Evolutionary conservation across 352 stramenopile genomes (phyloP).

Genomic region (Pelagophyceae sp.): DNA sequence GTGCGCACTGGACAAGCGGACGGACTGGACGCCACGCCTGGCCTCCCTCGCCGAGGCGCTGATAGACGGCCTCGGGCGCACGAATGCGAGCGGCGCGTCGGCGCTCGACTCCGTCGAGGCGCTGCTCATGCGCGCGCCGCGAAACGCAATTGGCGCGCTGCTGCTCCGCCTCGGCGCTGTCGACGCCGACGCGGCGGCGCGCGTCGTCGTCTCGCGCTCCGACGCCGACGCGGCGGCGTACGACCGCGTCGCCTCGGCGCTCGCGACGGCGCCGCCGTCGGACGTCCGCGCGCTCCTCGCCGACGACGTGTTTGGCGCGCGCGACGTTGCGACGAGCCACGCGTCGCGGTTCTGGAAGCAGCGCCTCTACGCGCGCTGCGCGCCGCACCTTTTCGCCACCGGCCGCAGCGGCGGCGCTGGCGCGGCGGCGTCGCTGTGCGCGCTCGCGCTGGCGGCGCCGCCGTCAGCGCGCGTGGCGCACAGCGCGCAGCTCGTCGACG

Average conservation of each 20-base stretch:
- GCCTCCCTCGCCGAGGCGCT: not conserved
- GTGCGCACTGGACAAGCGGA: not conserved
- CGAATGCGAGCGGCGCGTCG: too few relatives aligned
- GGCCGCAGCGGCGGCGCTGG: not conserved
- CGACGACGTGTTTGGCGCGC: not conserved
- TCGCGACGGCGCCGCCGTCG: not conserved
- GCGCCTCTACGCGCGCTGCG: not conserved
- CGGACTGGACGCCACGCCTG: not conserved
- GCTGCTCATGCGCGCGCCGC: too few relatives aligned
- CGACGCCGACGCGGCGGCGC: not conserved
- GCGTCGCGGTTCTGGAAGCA: not conserved
- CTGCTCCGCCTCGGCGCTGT: not conserved
- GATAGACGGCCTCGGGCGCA: not conserved
- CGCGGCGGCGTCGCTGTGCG: not conserved
- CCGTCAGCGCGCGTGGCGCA: not conserved
- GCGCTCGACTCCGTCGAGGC: too few relatives aligned
- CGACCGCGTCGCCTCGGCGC: not conserved
- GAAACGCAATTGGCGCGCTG: too few relatives aligned
- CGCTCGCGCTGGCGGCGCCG: not conserved
- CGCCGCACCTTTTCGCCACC: not conserved
- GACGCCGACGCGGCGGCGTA: not conserved
- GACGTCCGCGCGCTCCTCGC: not conserved
- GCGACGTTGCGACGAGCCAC: not conserved
- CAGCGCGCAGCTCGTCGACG: not conserved
- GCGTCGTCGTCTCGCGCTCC: not conserved